Evolutionary conservation across 768 basidiomycete species (phyloP).

Genomic region (Podaxis sp.): DNA sequence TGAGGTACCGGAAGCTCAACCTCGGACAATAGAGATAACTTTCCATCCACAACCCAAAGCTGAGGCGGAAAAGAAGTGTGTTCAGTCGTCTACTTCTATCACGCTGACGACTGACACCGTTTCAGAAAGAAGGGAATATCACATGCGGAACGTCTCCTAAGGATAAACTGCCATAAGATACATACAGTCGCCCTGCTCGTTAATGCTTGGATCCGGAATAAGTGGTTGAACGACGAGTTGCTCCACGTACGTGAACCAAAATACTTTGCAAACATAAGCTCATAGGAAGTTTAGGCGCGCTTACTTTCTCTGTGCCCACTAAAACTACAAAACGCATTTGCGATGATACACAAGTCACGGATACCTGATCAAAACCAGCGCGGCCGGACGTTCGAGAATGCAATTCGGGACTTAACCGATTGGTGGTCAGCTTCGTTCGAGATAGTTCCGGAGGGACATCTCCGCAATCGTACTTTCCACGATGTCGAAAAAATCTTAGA

Average conservation of each 20-base stretch:
- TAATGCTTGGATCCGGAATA: conserved; percentile 72
- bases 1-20: conserved; percentile 44
- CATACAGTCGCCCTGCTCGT: conserved; percentile 81
- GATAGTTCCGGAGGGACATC: conserved; percentile 56
- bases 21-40: conserved; percentile 62
- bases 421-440: conserved; percentile 89
- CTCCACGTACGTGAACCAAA: conserved; percentile 62
- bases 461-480: conserved; percentile 74
- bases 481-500: conserved; percentile 51
- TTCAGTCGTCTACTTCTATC: conserved; percentile 15
- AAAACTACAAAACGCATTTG: conserved; percentile 74
- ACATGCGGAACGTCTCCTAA: conserved; percentile 64
- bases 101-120: conserved; percentile 15
- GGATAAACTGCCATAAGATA: conserved; percentile 83
- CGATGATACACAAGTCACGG: conserved; percentile 73
- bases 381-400: conserved; percentile 83
- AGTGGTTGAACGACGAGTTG: conserved; percentile 77
- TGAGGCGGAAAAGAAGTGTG: conserved; percentile 40
- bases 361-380: conserved; percentile 78
- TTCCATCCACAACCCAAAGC: conserved; percentile 40
- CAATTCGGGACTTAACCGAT: conserved; percentile 63
- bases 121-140: conserved; percentile 46
- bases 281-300: conserved; percentile 56
- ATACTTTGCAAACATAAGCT: not conserved
- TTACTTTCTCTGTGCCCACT: conserved; percentile 85